A percentile compares a stretch with the other conserved stretches of the same genome.
phyloP scores from a whole-genome alignment of 139 green algal species.

The Tetradesmus lagerheimii region DNA sequence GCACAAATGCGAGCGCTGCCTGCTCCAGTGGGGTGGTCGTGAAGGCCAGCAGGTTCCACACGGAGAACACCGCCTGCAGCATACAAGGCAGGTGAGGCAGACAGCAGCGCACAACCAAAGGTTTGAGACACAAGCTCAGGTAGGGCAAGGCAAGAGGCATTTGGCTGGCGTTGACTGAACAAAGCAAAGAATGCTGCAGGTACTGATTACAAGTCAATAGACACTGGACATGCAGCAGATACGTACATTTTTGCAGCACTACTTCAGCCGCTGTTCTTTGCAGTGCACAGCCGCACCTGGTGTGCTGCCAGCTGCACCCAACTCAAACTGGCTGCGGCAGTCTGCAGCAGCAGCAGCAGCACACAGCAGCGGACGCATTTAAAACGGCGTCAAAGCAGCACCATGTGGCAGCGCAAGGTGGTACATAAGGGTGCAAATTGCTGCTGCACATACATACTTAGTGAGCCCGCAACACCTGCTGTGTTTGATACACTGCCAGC shows the following conservation, averaged over 20 bases:
- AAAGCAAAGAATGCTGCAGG: no score
- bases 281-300: constrained; percentile 53
- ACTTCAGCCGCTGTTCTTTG: no score
- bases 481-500: background rate
- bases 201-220: no score
- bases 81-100: background rate
- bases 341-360: constrained; percentile 50
- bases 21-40: constrained; percentile 73
- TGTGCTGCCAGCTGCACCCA: constrained; percentile 75
- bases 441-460: no score
- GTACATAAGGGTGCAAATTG: background rate
- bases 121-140: no score
- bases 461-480: no score
- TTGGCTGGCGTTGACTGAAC: no score
- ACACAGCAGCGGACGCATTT: background rate
- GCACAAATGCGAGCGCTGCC: constrained; percentile 73
- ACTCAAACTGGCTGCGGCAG: constrained; percentile 64
- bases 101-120: background rate
- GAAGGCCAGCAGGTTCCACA: constrained; percentile 72
- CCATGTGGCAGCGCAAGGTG: background rate
- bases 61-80: constrained; percentile 45
- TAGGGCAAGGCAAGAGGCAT: no score
- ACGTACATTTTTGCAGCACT: no score
- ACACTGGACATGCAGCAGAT: no score
- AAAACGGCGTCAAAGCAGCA: background rate